A percentile compares a stretch with the other conserved stretches of the same genome.
Conservation (phyloP, 192 early-diverging fungal genomes). For the Rhizophagus clarus region DNA sequence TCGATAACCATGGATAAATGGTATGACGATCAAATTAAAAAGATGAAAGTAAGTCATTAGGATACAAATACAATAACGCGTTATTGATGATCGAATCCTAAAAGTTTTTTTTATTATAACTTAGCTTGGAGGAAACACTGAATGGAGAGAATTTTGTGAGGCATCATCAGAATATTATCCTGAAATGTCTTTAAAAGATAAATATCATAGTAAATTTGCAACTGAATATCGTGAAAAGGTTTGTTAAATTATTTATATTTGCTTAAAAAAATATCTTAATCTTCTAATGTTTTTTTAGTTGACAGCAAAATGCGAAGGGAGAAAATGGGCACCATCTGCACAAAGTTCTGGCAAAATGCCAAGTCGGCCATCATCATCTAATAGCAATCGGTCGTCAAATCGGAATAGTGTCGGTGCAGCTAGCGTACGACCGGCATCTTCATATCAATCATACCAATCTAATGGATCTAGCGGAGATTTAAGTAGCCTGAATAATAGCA, state of each 20-base stretch:
- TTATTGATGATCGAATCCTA: neutral
- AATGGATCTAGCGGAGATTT: constrained; percentile 1
- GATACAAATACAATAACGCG: neutral
- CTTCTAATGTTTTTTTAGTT: constrained; percentile 38
- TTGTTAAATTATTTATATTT: constrained; percentile 34
- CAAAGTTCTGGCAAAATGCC: constrained; percentile 15
- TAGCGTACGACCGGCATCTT: constrained; percentile 30
- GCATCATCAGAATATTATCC: constrained; percentile 74
- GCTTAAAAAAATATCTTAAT: neutral
- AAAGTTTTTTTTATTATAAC: neutral
- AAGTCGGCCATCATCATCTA: neutral
- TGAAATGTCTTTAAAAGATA: constrained; percentile 79
- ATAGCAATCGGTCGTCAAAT: neutral
- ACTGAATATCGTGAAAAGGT: constrained; percentile 89
- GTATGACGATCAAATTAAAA: constrained; percentile 91
- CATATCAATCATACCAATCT: constrained; percentile 33
- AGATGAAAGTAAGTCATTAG: constrained; percentile 70
- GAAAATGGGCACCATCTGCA: constrained; percentile 54
- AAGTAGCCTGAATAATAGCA: neutral
- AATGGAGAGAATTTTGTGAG: constrained; percentile 84
- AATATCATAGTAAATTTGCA: constrained; percentile 88
- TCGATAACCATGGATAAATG: constrained; percentile 99
- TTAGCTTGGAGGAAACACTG: constrained; percentile 84
- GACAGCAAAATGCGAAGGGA: constrained; percentile 60
- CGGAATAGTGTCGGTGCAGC: neutral